Base-by-base conservation (phyloP, 2,329 filamentous ascomycete species). In the Hymenoscyphus fructigenus region DNA sequence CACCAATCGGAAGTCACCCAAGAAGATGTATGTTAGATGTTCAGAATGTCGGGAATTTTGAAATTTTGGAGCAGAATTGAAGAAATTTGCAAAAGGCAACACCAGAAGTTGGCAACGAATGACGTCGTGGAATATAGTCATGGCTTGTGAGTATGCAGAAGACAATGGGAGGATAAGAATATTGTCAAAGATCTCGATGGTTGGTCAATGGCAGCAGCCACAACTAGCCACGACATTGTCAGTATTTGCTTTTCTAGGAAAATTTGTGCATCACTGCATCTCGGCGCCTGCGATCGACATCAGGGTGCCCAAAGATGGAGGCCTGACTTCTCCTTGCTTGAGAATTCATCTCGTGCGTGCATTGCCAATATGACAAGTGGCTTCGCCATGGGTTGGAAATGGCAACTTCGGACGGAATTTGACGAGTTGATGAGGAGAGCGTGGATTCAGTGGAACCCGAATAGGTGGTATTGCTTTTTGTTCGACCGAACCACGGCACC, bases 181-280 rank as follows among this genome's bases (percentile, higher is more conserved):
- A 47, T 36, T 36, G 34, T 3, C 34, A 36, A 36, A 36, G 34
- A 36, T 36, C 44, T 50, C 20, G 9, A 50, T 50, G 44, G 44
- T 50, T 50, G 44, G n/a, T 50, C 44, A 50, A 50, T 50, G 44
- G 44, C 44, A 50, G 44, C 44, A 50, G 44, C 44, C 44, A 50
- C 44, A 50, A 44, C 5, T 20, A 50, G 44, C 44, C 44, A 50
- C 44, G 44, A 50, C 44, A 50, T 50, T 50, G 12, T 50, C 20
- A 26, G n/a, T 20, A 50, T 10, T 50, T 50, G n/a, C 44, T 50
- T 50, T 50, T 50, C 17, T 23, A 50, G 44, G n/a, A 50, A 36
- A 26, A 44, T 20, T 23, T 20, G 44, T 50, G 44, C 7, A 20
- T 47, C 44, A 47, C 44, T 47, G n/a, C 44, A 50, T 50, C 44